These are phyloP conservation scores for Platanthera guangdongensis DNA, from an alignment of 106 monocot genomes.

Conservation along the genomic window DNA sequence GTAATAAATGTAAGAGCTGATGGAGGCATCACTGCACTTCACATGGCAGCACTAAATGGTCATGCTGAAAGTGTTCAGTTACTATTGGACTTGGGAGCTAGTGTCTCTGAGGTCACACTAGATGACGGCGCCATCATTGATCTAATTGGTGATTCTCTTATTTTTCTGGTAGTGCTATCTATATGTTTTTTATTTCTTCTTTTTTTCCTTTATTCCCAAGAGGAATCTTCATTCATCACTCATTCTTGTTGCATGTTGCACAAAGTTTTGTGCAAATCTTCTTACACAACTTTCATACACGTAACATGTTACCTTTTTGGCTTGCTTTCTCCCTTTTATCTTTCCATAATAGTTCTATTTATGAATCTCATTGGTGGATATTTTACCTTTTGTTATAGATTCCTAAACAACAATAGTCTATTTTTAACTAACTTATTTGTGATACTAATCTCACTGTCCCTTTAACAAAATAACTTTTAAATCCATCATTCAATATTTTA, in stretches of 20 bases:
- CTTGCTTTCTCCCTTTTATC: neutral
- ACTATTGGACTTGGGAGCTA: slow-evolving; percentile 72
- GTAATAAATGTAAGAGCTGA: slow-evolving; percentile 61
- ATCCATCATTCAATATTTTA: neutral
- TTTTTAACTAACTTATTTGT: neutral
- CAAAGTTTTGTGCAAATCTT: neutral
- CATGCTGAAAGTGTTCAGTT: slow-evolving; percentile 61
- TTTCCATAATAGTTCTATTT: neutral
- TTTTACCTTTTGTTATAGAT: neutral
- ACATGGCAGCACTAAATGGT: slow-evolving; percentile 82
- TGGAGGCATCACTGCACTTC: slow-evolving; percentile 77
- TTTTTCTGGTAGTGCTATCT: neutral
- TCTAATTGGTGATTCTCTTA: slow-evolving; percentile 45
- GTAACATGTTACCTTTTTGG: neutral
- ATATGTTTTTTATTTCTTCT: neutral
- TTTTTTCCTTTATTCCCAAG: neutral
- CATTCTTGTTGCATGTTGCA: neutral
- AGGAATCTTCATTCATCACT: neutral
- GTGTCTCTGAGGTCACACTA: slow-evolving; percentile 44
- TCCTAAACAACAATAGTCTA: neutral
- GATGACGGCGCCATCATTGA: slow-evolving; percentile 86
- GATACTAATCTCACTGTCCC: neutral
- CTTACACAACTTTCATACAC: neutral
- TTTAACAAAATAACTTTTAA: neutral
- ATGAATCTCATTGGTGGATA: neutral